Percentiles rank a stretch among this genome's conserved stretches.
phyloP scores from a whole-genome alignment of 352 stramenopile species.

The Globisporangium acanthophoron region DNA sequence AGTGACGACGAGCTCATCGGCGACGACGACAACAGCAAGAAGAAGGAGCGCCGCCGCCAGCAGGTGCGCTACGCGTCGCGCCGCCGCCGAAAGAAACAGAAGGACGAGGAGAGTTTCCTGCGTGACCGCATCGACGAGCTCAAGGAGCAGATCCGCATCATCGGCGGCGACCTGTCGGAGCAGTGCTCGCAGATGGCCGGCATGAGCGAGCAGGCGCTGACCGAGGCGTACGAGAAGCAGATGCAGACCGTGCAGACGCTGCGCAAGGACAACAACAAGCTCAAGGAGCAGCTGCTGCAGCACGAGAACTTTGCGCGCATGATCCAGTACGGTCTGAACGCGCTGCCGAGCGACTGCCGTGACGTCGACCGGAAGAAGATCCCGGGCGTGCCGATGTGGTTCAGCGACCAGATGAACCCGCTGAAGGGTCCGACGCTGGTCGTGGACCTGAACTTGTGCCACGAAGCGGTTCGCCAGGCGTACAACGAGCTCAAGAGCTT shows the following conservation, averaged over 20 bases:
- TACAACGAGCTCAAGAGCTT: slow-evolving; percentile 80
- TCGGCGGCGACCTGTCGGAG: slow-evolving; percentile 67
- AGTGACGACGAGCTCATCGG: slow-evolving; percentile 50
- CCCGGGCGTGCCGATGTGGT: slow-evolving; percentile 63
- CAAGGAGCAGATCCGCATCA: slow-evolving; percentile 83
- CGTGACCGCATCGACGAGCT: slow-evolving; percentile 77
- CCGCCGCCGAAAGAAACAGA: slow-evolving; percentile 78
- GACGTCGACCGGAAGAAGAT: slow-evolving; percentile 80
- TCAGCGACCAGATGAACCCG: slow-evolving; percentile 78
- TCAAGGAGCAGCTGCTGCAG: slow-evolving; percentile 75
- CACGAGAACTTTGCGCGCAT: slow-evolving; percentile 83
- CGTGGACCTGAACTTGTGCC: slow-evolving; percentile 70
- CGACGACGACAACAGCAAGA: slow-evolving; percentile 62
- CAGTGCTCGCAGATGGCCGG: slow-evolving; percentile 76
- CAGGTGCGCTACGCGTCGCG: slow-evolving; percentile 78
- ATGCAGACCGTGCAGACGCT: slow-evolving; percentile 75
- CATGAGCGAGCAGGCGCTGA: slow-evolving; percentile 77
- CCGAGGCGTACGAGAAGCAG: slow-evolving; percentile 79
- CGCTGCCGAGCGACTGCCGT: slow-evolving; percentile 66
- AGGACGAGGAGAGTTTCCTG: slow-evolving; percentile 79
- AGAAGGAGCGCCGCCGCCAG: slow-evolving; percentile 74
- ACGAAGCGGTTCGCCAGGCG: slow-evolving; percentile 69
- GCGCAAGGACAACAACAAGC: slow-evolving; percentile 80
- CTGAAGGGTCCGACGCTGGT: slow-evolving; percentile 70
- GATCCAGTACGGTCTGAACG: slow-evolving; percentile 81